Percentiles rank a stretch among this genome's conserved stretches.
Evolutionary conservation across 2,329 filamentous ascomycete species (phyloP).

Genomic region (Aspergillus sp.): DNA sequence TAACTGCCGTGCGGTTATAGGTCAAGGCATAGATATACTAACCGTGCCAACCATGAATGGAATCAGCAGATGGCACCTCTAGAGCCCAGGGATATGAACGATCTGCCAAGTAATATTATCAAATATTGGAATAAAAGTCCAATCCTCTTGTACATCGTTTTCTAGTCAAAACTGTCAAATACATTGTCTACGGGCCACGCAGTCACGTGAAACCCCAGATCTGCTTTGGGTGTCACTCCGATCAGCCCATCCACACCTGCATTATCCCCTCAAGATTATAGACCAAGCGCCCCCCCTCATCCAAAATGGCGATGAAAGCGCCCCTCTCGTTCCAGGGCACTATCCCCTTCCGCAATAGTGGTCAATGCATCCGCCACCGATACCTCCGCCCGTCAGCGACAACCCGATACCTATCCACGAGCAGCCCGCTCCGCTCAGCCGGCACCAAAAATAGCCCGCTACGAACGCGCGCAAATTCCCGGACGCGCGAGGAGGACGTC

Average conservation of each 20-base stretch:
- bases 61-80: too few species aligned
- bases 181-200: too few species aligned
- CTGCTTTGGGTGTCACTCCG: background rate
- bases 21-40: background rate
- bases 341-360: slow-evolving; percentile 28
- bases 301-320: slow-evolving; percentile 14
- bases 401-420: slow-evolving; percentile 28
- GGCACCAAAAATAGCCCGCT: slow-evolving; percentile 31
- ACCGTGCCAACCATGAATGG: too few species aligned
- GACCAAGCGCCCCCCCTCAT: background rate
- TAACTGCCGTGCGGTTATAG: background rate
- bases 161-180: too few species aligned
- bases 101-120: too few species aligned
- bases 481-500: slow-evolving; percentile 23
- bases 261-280: background rate
- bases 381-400: slow-evolving; percentile 12
- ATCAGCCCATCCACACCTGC: background rate
- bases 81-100: too few species aligned
- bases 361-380: slow-evolving; percentile 26
- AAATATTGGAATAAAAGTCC: background rate
- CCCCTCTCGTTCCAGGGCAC: slow-evolving; percentile 11
- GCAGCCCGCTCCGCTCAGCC: slow-evolving; percentile 25
- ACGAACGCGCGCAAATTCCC: slow-evolving; percentile 22
- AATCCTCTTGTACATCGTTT: background rate
- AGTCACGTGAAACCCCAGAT: background rate